phyloP scores from a whole-genome alignment of 2,329 filamentous ascomycete species.

The Exophiala sp. region DNA sequence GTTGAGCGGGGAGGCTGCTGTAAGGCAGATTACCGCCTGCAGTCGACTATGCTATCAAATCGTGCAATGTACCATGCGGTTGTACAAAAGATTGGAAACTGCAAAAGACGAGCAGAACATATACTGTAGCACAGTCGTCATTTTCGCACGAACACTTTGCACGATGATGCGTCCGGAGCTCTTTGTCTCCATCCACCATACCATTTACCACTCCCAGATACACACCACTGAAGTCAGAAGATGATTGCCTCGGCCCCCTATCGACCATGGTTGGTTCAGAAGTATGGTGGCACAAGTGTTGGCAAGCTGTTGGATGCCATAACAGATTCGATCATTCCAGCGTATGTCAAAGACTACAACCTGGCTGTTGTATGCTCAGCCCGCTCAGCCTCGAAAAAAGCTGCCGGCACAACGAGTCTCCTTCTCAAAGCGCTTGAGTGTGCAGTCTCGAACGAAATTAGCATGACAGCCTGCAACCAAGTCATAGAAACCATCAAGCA shows the following conservation, averaged over 20 bases:
- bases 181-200: neutral
- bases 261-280: conserved; percentile 6
- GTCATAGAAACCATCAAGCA: conserved; percentile 1
- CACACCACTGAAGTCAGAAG: neutral
- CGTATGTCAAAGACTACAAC: neutral
- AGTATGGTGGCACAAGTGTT: conserved; percentile 11
- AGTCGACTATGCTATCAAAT: neutral
- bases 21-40: neutral
- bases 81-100: neutral
- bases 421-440: conserved; percentile 5
- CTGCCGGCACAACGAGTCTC: conserved; percentile 5
- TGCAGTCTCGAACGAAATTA: neutral
- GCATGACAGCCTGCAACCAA: neutral
- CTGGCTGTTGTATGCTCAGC: conserved; percentile 8
- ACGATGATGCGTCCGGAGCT: neutral
- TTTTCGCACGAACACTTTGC: neutral
- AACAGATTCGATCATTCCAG: conserved; percentile 3
- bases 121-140: neutral
- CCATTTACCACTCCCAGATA: neutral
- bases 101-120: neutral
- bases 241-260: neutral
- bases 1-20: neutral
- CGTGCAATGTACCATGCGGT: neutral
- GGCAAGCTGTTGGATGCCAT: conserved; percentile 8
- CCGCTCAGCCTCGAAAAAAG: conserved; percentile 2